A percentile compares a stretch with the other conserved stretches of the same genome.
These are phyloP conservation scores for Nicotiana benthamiana DNA, from an alignment of 257 asterid genomes.

Conservation along the genomic window DNA sequence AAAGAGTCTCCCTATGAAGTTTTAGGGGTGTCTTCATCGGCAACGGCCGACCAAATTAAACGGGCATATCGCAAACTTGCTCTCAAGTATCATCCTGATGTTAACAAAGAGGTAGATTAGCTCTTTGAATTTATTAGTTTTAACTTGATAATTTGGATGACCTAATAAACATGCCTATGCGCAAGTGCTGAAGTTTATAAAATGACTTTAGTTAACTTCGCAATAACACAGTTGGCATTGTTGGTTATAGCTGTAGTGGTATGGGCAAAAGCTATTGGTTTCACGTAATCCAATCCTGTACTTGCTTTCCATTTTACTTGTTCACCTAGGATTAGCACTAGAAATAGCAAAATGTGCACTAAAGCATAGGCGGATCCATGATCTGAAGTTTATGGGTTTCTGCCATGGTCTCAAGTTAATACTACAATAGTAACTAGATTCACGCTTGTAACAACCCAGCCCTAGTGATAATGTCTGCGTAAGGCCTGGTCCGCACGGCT, in stretches of 20 bases:
- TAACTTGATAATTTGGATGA: too few relatives aligned
- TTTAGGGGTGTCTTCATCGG: slow-evolving; percentile 71
- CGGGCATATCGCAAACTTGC: slow-evolving; percentile 90
- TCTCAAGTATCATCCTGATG: slow-evolving; percentile 91
- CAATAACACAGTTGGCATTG: neutral
- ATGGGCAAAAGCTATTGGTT: too few relatives aligned
- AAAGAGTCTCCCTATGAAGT: slow-evolving; percentile 77
- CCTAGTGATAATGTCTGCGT: too few relatives aligned
- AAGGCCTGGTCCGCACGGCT: too few relatives aligned
- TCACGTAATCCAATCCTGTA: neutral
- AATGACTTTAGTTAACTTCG: too few relatives aligned
- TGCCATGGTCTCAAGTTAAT: too few relatives aligned
- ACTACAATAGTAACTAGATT: too few relatives aligned
- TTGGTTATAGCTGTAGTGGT: neutral
- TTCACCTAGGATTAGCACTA: neutral
- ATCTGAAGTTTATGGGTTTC: too few relatives aligned
- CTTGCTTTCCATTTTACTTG: neutral
- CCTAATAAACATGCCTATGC: too few relatives aligned
- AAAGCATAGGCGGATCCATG: too few relatives aligned
- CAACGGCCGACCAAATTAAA: slow-evolving; percentile 68
- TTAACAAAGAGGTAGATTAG: slow-evolving; percentile 61
- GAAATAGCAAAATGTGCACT: neutral
- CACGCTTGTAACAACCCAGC: too few relatives aligned
- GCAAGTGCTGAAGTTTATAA: too few relatives aligned
- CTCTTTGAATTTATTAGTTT: neutral